Evolutionary conservation across 768 basidiomycete genomes (phyloP).

Genomic region (Lactifluus pinguis): DNA sequence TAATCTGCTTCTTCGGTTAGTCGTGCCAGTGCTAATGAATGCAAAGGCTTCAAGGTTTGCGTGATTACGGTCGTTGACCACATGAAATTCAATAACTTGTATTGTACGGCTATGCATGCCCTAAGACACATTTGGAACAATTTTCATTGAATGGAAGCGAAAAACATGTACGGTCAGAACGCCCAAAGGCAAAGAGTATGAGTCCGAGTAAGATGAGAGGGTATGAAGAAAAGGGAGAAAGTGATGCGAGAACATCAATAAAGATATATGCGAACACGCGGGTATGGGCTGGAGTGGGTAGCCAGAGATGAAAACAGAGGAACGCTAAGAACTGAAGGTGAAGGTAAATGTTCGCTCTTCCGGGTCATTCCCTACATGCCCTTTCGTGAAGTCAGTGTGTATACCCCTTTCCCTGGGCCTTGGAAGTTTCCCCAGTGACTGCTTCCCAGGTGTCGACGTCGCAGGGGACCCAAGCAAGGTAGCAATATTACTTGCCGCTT

Average conservation of each 20-base stretch:
- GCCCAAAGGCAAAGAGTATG: background rate
- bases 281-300: background rate
- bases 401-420: background rate
- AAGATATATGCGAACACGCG: background rate
- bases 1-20: background rate
- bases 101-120: background rate
- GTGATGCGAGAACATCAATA: background rate
- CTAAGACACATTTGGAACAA: background rate
- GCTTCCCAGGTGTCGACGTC: background rate
- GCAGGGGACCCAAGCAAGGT: background rate
- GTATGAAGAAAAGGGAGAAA: background rate
- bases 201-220: background rate
- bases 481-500: background rate
- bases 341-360: background rate
- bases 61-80: background rate
- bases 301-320: background rate
- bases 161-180: background rate
- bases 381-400: too few relatives aligned
- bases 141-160: background rate
- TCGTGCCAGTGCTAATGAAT: conserved; percentile 20
- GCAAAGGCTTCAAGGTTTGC: conserved; percentile 12
- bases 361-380: too few relatives aligned
- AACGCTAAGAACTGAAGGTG: background rate
- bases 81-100: background rate
- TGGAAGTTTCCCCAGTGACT: background rate